Conservation (phyloP, 176 grass and related monocot genomes). For the Thinopyrum elongatum region DNA sequence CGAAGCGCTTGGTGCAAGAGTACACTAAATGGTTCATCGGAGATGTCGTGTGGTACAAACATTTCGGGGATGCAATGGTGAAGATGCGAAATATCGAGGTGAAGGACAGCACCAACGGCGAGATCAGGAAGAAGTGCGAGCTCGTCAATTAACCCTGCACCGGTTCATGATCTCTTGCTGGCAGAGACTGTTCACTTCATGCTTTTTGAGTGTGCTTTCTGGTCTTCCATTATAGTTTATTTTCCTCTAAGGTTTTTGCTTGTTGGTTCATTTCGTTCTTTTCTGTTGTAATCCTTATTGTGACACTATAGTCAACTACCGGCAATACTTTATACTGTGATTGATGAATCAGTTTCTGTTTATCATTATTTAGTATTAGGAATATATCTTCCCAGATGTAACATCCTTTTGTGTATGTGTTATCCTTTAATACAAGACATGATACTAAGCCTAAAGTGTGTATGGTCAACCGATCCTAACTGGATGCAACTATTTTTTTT, state of each 20-base stretch:
- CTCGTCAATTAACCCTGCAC: not conserved
- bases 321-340: too few species aligned
- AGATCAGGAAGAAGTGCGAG: conserved; percentile 32
- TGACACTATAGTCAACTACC: not conserved
- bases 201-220: not conserved
- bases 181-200: too few species aligned
- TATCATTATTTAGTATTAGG: too few species aligned
- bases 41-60: not conserved
- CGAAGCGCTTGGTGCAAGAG: not conserved
- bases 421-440: too few species aligned
- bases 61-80: conserved; percentile 29
- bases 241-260: not conserved
- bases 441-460: too few species aligned
- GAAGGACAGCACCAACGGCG: not conserved
- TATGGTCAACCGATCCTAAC: too few species aligned
- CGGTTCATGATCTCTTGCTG: not conserved
- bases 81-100: conserved; percentile 19
- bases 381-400: too few species aligned
- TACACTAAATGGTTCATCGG: too few species aligned
- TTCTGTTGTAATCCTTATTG: not conserved
- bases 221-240: not conserved
- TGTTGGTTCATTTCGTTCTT: not conserved
- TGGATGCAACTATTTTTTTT: too few species aligned
- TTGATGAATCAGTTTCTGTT: too few species aligned
- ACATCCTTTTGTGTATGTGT: too few species aligned